A percentile compares a stretch with the other conserved stretches of the same genome.
These are phyloP conservation scores for Haplographium delicatum DNA, from an alignment of 495 filamentous ascomycete genomes.

Conservation along the genomic window DNA sequence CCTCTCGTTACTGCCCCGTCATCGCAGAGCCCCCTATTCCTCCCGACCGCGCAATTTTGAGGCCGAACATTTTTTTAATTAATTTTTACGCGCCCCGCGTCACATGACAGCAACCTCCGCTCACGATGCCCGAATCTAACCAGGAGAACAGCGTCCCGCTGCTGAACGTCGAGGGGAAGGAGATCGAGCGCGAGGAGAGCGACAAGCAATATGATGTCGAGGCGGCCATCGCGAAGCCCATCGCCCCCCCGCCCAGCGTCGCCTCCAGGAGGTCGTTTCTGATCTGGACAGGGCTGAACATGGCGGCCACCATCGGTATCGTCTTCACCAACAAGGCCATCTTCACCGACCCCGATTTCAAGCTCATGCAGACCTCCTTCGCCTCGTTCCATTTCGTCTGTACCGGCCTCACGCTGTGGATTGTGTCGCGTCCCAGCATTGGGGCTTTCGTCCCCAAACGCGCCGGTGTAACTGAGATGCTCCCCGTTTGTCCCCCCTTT, in stretches of 20 bases:
- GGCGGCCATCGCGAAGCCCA: no score
- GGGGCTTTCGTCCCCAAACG: constrained; percentile 41
- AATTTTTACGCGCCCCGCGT: no score
- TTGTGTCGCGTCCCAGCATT: constrained; percentile 39
- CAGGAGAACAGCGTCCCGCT: constrained; percentile 17
- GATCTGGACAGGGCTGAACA: constrained; percentile 31
- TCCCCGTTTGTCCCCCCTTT: constrained; percentile 28
- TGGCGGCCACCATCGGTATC: constrained; percentile 33
- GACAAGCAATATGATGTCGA: no score
- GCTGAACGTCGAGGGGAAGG: constrained; percentile 15
- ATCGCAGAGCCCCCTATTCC: no score
- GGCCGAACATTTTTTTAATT: no score
- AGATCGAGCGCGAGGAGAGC: no score
- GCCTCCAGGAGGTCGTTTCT: constrained; percentile 23
- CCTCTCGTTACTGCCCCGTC: no score
- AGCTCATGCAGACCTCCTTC: constrained; percentile 45
- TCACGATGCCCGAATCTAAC: constrained; percentile 5
- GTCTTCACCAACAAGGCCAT: constrained; percentile 52
- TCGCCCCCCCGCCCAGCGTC: neutral
- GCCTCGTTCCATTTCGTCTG: constrained; percentile 49
- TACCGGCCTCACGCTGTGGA: constrained; percentile 42
- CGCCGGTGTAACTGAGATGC: constrained; percentile 36
- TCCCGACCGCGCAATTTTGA: no score
- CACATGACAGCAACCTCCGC: no score
- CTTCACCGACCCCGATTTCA: constrained; percentile 45